Base-by-base conservation (phyloP, 2,329 filamentous ascomycete species). In the Beauveria brongniartii region DNA sequence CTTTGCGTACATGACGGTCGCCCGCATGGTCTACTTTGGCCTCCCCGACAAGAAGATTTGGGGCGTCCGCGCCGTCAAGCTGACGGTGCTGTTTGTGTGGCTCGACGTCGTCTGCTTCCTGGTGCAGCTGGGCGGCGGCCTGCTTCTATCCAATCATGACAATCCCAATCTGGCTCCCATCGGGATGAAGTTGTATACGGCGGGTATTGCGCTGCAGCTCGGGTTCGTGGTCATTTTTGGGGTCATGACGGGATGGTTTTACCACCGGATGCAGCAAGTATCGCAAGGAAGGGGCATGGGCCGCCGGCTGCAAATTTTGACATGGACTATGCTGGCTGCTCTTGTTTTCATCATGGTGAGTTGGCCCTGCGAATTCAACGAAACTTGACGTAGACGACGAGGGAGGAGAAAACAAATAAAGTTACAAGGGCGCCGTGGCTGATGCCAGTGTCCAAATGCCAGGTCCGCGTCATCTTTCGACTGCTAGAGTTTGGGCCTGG, bases 391-490 rank as follows among this genome's bases (percentile, higher is more conserved):
- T 37, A 14, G 14, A 16, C 12, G 34, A 37, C 12, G 12, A 37
- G 12, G 5, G 5, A 10, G 14, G 12, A 16, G 34, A 37, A 16
- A 37, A 4, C 12, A 37, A 14, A 2, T 14, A 0, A 14, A 3
- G 5, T 37, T 14, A 37, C 34, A 37, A 37, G 5, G 2, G 34
- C 14, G 34, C 34, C 5, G 12, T 18, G 12, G 22, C 44, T 47
- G 20, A 47, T 18, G 61, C 41, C 61, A 65, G 56, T 65, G 22
- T 61, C 55, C 34, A 26, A 16, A 46, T 22, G 18, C 55, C 51
- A 82, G 76, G 69, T 78, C 30, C 80, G 84, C 40, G 86, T 87
- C 68, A 78, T 85, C 64, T 88, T 81, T 70, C 82, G 84, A 34
- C 74, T 88, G 2, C 70, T 76, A 57, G 83, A 88, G 68, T 87